phyloP scores from a whole-genome alignment of 768 basidiomycete species.

The Dictyophora rubrovolvata region DNA sequence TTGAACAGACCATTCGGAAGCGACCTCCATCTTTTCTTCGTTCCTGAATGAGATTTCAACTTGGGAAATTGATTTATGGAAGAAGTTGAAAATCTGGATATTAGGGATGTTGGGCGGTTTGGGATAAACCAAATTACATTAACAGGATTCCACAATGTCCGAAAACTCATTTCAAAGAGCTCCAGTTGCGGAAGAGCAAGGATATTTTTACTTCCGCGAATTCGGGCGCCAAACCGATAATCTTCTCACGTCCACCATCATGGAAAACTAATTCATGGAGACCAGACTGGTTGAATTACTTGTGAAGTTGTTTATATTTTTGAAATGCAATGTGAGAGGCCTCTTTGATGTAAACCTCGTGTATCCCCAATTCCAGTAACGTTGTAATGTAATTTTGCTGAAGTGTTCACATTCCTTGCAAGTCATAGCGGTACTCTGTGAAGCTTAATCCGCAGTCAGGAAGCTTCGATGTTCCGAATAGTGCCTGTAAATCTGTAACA shows the following conservation, averaged over 20 bases:
- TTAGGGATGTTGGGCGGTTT: background rate
- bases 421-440: no score
- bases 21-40: slow-evolving; percentile 74
- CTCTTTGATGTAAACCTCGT: no score
- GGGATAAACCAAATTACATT: background rate
- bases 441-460: no score
- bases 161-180: background rate
- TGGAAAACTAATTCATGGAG: background rate
- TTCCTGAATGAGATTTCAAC: slow-evolving; percentile 69
- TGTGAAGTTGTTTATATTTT: no score
- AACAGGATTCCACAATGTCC: background rate
- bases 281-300: no score
- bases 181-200: background rate
- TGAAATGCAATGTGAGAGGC: no score
- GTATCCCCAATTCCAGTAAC: no score
- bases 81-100: slow-evolving; percentile 47
- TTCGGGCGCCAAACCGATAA: background rate
- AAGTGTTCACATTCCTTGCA: no score
- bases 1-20: slow-evolving; percentile 63
- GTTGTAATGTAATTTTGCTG: no score
- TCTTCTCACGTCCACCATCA: background rate
- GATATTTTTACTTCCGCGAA: background rate
- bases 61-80: slow-evolving; percentile 52
- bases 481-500: no score
- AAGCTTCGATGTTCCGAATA: no score